Evolutionary conservation across 2,329 filamentous ascomycete genomes (phyloP), one percentile per base, ranked within the genome.

Genomic region (Ophiosphaerella narmari): DNA sequence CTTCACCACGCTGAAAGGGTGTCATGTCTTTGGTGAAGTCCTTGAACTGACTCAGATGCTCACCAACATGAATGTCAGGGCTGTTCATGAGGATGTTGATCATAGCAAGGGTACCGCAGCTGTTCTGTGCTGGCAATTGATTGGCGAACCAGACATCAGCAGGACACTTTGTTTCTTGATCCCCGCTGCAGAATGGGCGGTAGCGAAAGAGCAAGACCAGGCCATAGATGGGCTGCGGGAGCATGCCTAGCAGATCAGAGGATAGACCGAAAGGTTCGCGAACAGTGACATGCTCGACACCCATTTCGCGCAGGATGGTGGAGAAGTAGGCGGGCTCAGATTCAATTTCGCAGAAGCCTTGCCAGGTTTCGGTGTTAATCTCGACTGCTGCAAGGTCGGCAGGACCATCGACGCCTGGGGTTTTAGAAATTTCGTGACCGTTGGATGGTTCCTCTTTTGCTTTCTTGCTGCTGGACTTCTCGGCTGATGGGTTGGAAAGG

Each of bases 61-160:
- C 75, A 4, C 91, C 91, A 5, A 97, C 80, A 9, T 85, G 75
- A 3, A 91, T 73, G 0, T 77, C 78, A 0, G 39, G 26, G 21
- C 86, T 81, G 67, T 97, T 97, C 83, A 96, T 95, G 66, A 96
- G 78, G 52, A 97, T 96, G 65, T 97, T 97, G 62, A 97, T 82
- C 59, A 97, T 79, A 3, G 94, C 91, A 39, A 97, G 85, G n/a
- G 90, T 94, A 16, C 91, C 94, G 74, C 94, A 99, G 23, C 91
- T 88, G 72, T 96, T 96, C 41, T 72, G 68, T 11, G 62, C 66
- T 5, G 69, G 70, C 39, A 90, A 88, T 76, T 96, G 93, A 65
- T 97, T 97, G 24, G 92, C 91, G 71, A 97, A 97, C 93, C 94
- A 99, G 14, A 97, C 78, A 26, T 84, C 77, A 3, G 83, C 76